phyloP scores from a whole-genome alignment of 176 grass and related monocot genomes.

The Tillandsia leiboldiana region DNA sequence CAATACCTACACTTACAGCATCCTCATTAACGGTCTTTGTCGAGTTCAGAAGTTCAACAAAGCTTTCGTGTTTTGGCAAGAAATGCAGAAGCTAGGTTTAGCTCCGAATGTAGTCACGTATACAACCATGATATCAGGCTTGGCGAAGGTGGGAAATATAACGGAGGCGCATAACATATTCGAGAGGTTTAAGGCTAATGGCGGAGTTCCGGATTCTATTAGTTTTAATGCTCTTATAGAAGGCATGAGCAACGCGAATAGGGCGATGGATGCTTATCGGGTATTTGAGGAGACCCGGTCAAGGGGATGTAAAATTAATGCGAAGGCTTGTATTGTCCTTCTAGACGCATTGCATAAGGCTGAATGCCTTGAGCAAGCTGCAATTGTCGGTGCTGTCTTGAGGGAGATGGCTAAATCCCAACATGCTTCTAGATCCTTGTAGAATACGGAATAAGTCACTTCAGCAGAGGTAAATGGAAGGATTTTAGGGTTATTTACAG shows the following conservation, averaged over 20 bases:
- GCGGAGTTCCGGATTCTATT: constrained; percentile 59
- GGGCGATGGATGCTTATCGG: constrained; percentile 62
- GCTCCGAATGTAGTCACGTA: constrained; percentile 73
- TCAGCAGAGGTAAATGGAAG: too few species aligned
- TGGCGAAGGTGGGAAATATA: constrained; percentile 83
- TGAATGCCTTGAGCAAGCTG: constrained; percentile 80
- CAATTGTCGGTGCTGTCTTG: constrained; percentile 85
- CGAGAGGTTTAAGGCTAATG: constrained; percentile 74
- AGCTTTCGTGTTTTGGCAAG: constrained; percentile 95
- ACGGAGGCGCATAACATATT: constrained; percentile 63
- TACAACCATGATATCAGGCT: constrained; percentile 86
- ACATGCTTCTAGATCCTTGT: constrained; percentile 64
- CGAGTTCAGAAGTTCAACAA: constrained; percentile 88
- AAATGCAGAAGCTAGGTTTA: constrained; percentile 84
- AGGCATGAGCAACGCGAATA: constrained; percentile 91
- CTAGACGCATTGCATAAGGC: constrained; percentile 78
- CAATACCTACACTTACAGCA: constrained; percentile 79
- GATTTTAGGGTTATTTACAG: too few species aligned
- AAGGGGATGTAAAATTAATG: constrained; percentile 67
- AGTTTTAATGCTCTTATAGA: constrained; percentile 91
- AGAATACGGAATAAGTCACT: constrained; percentile 3
- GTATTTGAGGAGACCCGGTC: constrained; percentile 78
- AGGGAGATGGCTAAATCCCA: constrained; percentile 95
- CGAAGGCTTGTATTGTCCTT: constrained; percentile 75
- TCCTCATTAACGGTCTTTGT: constrained; percentile 84